Evolutionary conservation across 192 early-diverging fungal genomes (phyloP), one percentile per base, ranked within the genome.

Genomic region (Coemansia furcata): DNA sequence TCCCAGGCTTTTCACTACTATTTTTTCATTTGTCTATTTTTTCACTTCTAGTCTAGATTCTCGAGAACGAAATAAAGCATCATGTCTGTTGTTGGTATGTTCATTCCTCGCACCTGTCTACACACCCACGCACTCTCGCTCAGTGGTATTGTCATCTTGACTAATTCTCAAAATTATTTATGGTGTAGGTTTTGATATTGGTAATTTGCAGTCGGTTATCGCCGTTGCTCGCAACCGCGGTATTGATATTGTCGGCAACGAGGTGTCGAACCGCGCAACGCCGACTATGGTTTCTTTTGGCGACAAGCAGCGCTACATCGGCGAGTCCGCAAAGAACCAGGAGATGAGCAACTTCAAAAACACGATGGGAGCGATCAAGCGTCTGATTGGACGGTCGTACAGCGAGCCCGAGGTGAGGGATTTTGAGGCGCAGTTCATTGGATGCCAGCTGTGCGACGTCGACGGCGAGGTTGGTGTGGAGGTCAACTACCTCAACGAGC

Each of bases 271-370:
- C 88, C 87, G 97, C 65, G 89, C 93, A 42, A 98, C 97, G 17
- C 97, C 92, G 86, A 91, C 94, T 17, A 86, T 97, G 74, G 92
- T 96, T 7, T 97, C 95, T 11, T 97, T 98, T 78, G 94, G 94
- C 60, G 84, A 82, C 73, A 98, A 98, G 87, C 94, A 96, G 83
- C 89, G 97, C 77, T 96, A 87, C 77, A 86, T 98, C 50, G 97
- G 97, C 66, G 97, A 98, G 85, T 79, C 90, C 50, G 97, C 95
- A 32, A 97, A 97, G 84, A 96, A 90, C 37, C 89, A 91, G 79
- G 95, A 98, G 82, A 89, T 97, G 74, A 92, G 90, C 77, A 98
- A 98, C 87, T 96, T 96, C 82, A 96, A 97, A 82, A 95, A 95
- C 85, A 98, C 97, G 72, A 87, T 96, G 57, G 82, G 82, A 26